These are phyloP conservation scores for Mortierella alpina DNA, from an alignment of 192 early-diverging fungal genomes.

Conservation along the genomic window DNA sequence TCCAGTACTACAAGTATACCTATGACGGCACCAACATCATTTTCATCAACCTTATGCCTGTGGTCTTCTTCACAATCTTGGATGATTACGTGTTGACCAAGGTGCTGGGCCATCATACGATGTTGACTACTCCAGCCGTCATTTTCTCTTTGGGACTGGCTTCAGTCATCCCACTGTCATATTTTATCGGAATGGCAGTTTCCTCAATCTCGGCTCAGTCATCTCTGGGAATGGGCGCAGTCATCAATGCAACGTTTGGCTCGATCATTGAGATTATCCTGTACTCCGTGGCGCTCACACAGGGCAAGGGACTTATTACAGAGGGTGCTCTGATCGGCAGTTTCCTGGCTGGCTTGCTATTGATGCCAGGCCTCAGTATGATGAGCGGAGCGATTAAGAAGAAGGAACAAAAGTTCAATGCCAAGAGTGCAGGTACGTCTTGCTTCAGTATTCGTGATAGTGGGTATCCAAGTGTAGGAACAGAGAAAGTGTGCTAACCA, in stretches of 20 bases:
- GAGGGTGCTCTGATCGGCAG: constrained; percentile 95
- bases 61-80: constrained; percentile 86
- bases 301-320: constrained; percentile 88
- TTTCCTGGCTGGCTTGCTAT: constrained; percentile 87
- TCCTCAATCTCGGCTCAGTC: constrained; percentile 97
- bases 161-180: constrained; percentile 91
- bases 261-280: constrained; percentile 96
- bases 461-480: neutral
- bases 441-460: neutral
- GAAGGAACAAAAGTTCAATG: constrained; percentile 96
- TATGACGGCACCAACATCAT: constrained; percentile 97
- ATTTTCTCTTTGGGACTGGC: constrained; percentile 78
- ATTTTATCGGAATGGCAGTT: constrained; percentile 97
- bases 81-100: constrained; percentile 80
- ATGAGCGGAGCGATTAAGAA: constrained; percentile 88
- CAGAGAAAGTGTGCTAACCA: neutral
- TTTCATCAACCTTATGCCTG: constrained; percentile 89
- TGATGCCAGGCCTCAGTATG: constrained; percentile 96
- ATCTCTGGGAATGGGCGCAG: constrained; percentile 90
- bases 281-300: constrained; percentile 87
- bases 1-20: constrained; percentile 97
- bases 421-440: constrained; percentile 82
- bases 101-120: constrained; percentile 49
- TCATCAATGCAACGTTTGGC: constrained; percentile 98
- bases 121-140: constrained; percentile 69